These are phyloP conservation scores for Purpureocillium takamizusanense DNA, from an alignment of 2,329 filamentous ascomycete species.

Conservation along the genomic window DNA sequence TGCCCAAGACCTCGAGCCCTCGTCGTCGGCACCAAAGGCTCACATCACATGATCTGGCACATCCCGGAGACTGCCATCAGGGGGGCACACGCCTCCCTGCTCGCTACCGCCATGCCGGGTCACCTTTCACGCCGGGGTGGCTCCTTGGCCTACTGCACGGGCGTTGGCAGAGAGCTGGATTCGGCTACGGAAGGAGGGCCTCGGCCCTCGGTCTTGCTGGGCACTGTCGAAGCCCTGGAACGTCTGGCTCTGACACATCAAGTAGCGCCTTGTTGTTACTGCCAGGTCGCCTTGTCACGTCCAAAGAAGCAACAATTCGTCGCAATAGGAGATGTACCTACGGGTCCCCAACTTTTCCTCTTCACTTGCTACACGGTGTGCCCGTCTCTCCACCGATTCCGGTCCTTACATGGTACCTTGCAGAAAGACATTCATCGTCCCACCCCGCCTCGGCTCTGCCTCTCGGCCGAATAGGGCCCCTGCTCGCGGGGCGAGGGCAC, in stretches of 20 bases:
- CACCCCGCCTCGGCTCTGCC: neutral
- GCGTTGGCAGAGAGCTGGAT: neutral
- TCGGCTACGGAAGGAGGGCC: neutral
- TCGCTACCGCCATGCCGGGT: constrained; percentile 1
- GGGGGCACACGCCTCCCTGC: neutral
- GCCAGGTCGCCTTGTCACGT: constrained; percentile 11
- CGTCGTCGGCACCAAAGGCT: neutral
- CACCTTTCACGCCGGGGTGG: neutral
- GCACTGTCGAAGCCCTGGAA: too few species aligned
- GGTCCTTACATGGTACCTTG: neutral
- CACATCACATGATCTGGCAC: constrained; percentile 8
- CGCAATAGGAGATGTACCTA: constrained; percentile 23
- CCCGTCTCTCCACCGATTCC: neutral
- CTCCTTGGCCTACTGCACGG: neutral
- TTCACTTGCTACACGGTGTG: constrained; percentile 1
- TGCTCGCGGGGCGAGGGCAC: constrained; percentile 11
- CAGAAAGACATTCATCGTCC: too few species aligned
- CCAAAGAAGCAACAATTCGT: constrained; percentile 21
- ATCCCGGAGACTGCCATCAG: neutral
- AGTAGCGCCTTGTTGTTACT: constrained; percentile 10
- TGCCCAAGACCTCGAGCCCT: too few species aligned
- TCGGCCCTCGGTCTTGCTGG: neutral
- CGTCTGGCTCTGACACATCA: constrained; percentile 3
- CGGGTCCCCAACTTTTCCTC: constrained; percentile 2
- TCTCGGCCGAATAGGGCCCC: constrained; percentile 3